Percentiles rank a stretch among this genome's conserved stretches.
Conservation (phyloP, 768 basidiomycete genomes). For the Tylopilus vinaceipallidus region DNA sequence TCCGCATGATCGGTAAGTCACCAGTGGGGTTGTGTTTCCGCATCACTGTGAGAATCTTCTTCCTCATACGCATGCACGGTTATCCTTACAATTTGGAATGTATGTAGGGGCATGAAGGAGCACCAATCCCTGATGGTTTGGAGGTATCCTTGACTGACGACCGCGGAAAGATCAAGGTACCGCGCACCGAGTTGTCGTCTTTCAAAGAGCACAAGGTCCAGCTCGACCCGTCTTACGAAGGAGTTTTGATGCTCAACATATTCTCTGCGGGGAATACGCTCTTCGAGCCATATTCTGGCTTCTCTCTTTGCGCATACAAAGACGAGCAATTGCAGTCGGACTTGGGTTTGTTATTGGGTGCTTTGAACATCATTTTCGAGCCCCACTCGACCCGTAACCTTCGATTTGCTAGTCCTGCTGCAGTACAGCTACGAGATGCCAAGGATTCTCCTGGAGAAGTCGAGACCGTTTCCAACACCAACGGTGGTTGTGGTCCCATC, state of each 20-base stretch:
- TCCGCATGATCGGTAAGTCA: neutral
- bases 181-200: neutral
- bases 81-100: neutral
- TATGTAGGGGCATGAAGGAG: conserved; percentile 2
- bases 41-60: neutral
- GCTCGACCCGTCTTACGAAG: conserved; percentile 2
- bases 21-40: neutral
- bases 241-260: conserved; percentile 2
- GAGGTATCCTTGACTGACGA: conserved; percentile 6
- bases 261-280: neutral
- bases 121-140: neutral
- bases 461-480: no score
- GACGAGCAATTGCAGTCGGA: neutral
- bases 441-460: neutral
- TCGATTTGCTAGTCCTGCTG: conserved; percentile 7
- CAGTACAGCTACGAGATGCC: neutral
- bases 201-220: neutral
- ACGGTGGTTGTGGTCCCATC: neutral
- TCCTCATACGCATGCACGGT: no score
- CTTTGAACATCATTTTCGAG: conserved; percentile 12
- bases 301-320: conserved; percentile 1
- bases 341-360: conserved; percentile 1
- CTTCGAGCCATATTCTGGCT: conserved; percentile 5
- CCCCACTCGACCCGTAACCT: conserved; percentile 12
- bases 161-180: neutral